These are phyloP conservation scores for Ceratocystis papillata DNA, from an alignment of 2,329 filamentous ascomycete genomes.

Conservation along the genomic window DNA sequence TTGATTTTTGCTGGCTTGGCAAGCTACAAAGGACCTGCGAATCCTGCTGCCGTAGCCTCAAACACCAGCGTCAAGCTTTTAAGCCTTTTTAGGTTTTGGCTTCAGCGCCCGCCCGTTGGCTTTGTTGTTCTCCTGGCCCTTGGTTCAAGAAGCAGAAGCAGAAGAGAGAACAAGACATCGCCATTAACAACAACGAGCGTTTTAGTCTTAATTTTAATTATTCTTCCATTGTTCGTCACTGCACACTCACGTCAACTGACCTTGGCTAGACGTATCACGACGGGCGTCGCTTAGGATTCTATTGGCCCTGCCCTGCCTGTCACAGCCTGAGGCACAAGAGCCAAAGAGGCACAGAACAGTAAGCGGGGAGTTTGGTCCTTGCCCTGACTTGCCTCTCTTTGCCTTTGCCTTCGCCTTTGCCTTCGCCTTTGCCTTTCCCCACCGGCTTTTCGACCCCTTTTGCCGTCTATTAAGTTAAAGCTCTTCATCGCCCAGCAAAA, in stretches of 20 bases:
- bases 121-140: neutral
- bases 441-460: neutral
- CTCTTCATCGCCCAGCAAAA: too few relatives aligned
- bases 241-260: neutral
- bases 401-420: neutral
- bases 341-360: neutral
- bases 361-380: constrained; percentile 2
- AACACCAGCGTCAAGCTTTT: neutral
- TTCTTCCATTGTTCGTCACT: neutral
- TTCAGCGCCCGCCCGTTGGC: neutral
- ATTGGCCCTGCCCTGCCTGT: neutral
- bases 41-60: neutral
- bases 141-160: neutral
- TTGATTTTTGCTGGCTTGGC: neutral
- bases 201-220: neutral
- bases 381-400: neutral
- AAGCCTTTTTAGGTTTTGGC: constrained; percentile 1
- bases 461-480: neutral
- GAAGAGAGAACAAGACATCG: neutral
- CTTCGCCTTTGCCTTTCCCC: neutral
- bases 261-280: neutral
- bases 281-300: neutral
- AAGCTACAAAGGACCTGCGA: neutral
- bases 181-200: neutral
- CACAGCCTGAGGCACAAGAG: neutral